Percentiles rank a stretch among this genome's conserved stretches.
These are phyloP conservation scores for Fusarium oligoseptatum DNA, from an alignment of 2,329 filamentous ascomycete species.

Conservation along the genomic window DNA sequence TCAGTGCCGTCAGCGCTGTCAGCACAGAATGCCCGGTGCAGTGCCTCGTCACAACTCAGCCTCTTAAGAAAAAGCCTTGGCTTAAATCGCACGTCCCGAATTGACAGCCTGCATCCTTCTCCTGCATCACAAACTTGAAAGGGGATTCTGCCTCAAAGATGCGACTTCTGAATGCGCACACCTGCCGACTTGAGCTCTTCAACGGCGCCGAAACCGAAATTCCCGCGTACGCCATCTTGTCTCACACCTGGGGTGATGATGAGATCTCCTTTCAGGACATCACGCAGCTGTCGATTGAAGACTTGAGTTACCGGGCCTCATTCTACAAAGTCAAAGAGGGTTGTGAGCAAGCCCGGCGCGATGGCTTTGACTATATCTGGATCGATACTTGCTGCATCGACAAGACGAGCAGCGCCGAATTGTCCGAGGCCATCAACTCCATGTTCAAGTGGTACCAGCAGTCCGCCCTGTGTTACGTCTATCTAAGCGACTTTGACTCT, in stretches of 20 bases:
- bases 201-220: constrained; percentile 25
- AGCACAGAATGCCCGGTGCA: constrained; percentile 10
- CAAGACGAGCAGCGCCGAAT: constrained; percentile 45
- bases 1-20: neutral
- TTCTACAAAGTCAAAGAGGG: constrained; percentile 39
- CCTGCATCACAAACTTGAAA: neutral
- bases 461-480: constrained; percentile 45
- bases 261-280: constrained; percentile 50
- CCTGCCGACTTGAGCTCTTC: constrained; percentile 40
- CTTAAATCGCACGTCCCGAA: neutral
- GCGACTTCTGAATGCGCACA: constrained; percentile 47
- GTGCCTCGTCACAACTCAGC: constrained; percentile 13
- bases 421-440: constrained; percentile 47
- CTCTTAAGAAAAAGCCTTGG: neutral
- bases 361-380: constrained; percentile 40
- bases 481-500: constrained; percentile 37
- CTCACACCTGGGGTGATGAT: constrained; percentile 51
- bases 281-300: neutral
- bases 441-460: constrained; percentile 48
- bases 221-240: constrained; percentile 52
- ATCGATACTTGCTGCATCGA: constrained; percentile 50
- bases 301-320: neutral
- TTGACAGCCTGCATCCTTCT: neutral
- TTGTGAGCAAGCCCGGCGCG: constrained; percentile 27
- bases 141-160: constrained; percentile 21